phyloP scores from a whole-genome alignment of 176 grass and related monocot genomes.

The Aegilops speltoides region DNA sequence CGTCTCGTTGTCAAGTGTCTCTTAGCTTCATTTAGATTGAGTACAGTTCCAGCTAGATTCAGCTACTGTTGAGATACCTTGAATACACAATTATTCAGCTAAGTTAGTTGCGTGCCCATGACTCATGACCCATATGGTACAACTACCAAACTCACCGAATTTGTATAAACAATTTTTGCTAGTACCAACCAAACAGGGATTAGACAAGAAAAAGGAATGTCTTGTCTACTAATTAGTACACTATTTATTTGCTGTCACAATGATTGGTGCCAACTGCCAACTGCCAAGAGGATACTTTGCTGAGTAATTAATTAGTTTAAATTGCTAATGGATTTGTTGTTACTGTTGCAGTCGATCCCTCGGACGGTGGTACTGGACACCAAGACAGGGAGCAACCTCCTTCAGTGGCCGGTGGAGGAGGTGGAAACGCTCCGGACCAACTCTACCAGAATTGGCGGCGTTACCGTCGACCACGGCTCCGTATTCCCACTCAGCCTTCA shows the following conservation, averaged over 20 bases:
- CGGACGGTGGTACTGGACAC: conserved; percentile 70
- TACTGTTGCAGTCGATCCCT: conserved; percentile 41
- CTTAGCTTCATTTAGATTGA: not conserved
- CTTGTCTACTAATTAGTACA: no score
- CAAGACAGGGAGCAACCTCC: conserved; percentile 66
- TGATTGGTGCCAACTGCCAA: no score
- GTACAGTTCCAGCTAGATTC: no score
- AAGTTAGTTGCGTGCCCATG: not conserved
- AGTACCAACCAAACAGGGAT: no score
- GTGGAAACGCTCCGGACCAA: conserved; percentile 44
- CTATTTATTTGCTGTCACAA: no score
- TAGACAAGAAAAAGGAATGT: not conserved
- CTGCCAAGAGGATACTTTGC: no score
- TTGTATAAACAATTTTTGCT: no score
- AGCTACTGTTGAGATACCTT: conserved; percentile 3
- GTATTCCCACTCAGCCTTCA: conserved; percentile 41
- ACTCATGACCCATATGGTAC: conserved; percentile 11
- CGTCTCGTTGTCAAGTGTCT: not conserved
- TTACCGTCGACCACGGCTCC: conserved; percentile 57
- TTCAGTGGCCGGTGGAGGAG: conserved; percentile 67
- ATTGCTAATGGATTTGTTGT: not conserved
- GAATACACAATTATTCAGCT: not conserved
- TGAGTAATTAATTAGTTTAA: no score
- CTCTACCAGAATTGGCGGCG: conserved; percentile 31
- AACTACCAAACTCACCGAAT: not conserved